A percentile compares a stretch with the other conserved stretches of the same genome.
These are phyloP conservation scores for Hypoxylon rubiginosum DNA, from an alignment of 2,329 filamentous ascomycete genomes.

Conservation along the genomic window DNA sequence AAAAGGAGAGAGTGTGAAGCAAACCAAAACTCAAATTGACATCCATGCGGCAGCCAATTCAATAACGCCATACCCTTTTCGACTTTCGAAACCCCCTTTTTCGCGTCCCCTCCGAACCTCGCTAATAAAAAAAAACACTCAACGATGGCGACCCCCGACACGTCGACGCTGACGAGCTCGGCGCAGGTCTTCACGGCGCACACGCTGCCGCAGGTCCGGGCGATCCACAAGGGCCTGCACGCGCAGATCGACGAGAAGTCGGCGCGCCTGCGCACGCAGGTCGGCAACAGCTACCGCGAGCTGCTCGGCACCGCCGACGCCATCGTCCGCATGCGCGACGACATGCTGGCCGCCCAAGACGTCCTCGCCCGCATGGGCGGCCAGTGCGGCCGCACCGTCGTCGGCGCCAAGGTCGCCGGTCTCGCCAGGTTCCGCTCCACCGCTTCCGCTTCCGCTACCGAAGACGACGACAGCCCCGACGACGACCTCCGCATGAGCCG, in stretches of 20 bases:
- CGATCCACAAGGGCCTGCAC: slow-evolving; percentile 72
- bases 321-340: slow-evolving; percentile 89
- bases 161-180: slow-evolving; percentile 63
- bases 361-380: slow-evolving; percentile 79
- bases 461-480: slow-evolving; percentile 20
- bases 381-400: slow-evolving; percentile 78
- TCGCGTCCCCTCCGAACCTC: background rate
- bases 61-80: background rate
- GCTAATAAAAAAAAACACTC: background rate
- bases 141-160: slow-evolving; percentile 59
- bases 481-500: slow-evolving; percentile 45
- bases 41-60: background rate
- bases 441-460: no score
- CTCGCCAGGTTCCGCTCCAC: slow-evolving; percentile 62
- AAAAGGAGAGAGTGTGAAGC: background rate
- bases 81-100: background rate
- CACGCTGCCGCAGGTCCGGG: slow-evolving; percentile 73
- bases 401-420: slow-evolving; percentile 75
- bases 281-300: slow-evolving; percentile 82
- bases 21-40: background rate
- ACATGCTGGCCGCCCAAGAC: slow-evolving; percentile 81
- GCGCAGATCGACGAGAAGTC: slow-evolving; percentile 73
- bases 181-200: slow-evolving; percentile 68
- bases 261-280: slow-evolving; percentile 72
- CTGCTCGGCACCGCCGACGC: slow-evolving; percentile 91